Evolutionary conservation across 208 protist genomes (phyloP), one percentile per base, ranked within the genome.

Genomic region (Porcisia hertigi): DNA sequence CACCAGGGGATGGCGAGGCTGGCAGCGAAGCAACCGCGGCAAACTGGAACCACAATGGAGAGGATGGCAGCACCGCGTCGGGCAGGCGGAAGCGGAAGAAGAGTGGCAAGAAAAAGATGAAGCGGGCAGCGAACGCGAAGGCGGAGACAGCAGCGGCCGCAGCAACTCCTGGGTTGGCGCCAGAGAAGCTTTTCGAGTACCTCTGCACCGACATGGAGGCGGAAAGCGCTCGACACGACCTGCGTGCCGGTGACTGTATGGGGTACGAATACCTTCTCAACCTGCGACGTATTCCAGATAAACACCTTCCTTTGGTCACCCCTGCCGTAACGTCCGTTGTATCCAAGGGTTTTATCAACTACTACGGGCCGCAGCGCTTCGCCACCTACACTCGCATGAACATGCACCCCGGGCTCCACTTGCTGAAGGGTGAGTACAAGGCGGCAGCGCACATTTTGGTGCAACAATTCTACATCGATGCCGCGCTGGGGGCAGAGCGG

Each of bases 301-400:
- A 82, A 64, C 85, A 94, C 60, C 76, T 89, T 45, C 78, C 87
- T 9, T 77, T 92, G 45, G 88, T 97, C 12, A 47, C 73, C n/a
- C 89, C 90, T 7, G 92, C 92, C 6, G 75, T 97, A 54, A 75
- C 67, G 2, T 89, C 88, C 3, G 71, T 97, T n/a, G 69, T 86
- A 36, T 54, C 67, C 49, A 93, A 95, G 65, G 93, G 93, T 9
- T 97, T 97, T 79, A 92, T 97, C 69, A 97, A 97, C 80, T 97
- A 97, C 80, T 95, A 95, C 83, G 88, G 89, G 47, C 83, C 91
- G 16, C 76, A 86, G 64, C 86, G 93, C 12, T 97, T 97, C 65
- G 82, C 88, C 65, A 80, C 86, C 23, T 93, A 93, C 84, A 97
- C 93, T 12, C 84, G 84, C 55, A 86, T 92, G 76, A 94, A 95